Percentiles rank a stretch among this genome's conserved stretches.
Conservation (phyloP, 345 rosid genomes). For the Salix arbutifolia region DNA sequence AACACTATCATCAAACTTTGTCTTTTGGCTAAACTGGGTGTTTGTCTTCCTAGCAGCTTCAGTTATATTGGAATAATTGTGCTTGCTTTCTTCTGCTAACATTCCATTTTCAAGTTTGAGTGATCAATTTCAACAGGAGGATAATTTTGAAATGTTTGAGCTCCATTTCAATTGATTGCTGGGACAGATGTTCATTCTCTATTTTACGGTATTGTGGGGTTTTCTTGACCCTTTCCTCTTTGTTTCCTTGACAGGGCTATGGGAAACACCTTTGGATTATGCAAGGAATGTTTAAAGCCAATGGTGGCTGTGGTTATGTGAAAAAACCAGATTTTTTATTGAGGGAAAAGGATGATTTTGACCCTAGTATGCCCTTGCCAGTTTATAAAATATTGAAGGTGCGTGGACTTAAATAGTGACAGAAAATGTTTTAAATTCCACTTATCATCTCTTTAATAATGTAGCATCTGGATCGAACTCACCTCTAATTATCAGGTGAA, state of each 20-base stretch:
- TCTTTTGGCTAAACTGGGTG: not conserved
- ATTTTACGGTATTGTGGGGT: not conserved
- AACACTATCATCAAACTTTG: not conserved
- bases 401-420: not conserved
- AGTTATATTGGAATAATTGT: not conserved
- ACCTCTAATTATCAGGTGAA: slow-evolving; percentile 12
- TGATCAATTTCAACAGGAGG: not conserved
- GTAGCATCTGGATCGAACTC: not conserved
- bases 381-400: slow-evolving; percentile 17
- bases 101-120: not conserved
- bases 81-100: not conserved
- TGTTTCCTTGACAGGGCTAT: slow-evolving; percentile 12
- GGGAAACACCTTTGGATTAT: slow-evolving; percentile 26
- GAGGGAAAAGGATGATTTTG: slow-evolving; percentile 12
- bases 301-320: slow-evolving; percentile 30
- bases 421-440: not conserved
- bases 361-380: not conserved
- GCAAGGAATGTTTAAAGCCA: slow-evolving; percentile 30
- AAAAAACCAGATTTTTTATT: slow-evolving; percentile 25
- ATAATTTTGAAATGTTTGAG: not conserved
- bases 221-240: not conserved
- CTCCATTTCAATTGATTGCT: not conserved
- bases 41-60: not conserved
- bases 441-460: not conserved
- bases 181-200: not conserved